phyloP scores from a whole-genome alignment of 106 monocot species.

The Phalaenopsis aphrodite region DNA sequence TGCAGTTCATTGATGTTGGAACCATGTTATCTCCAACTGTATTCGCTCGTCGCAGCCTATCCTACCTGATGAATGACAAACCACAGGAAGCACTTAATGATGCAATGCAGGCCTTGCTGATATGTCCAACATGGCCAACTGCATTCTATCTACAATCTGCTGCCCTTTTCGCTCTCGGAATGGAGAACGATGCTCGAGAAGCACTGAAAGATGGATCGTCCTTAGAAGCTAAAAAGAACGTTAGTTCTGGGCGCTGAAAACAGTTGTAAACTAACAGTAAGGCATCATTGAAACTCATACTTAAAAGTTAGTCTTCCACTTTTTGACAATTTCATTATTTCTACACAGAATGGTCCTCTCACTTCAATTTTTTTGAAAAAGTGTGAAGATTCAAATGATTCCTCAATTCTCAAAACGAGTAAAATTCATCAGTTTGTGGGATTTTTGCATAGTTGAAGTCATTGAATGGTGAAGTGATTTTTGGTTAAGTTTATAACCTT shows the following conservation, averaged over 20 bases:
- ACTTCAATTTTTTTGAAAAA: background rate
- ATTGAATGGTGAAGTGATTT: background rate
- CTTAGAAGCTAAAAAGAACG: constrained; percentile 32
- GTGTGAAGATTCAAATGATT: background rate
- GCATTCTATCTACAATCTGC: constrained; percentile 57
- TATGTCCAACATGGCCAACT: constrained; percentile 56
- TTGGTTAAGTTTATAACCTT: background rate
- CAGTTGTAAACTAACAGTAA: background rate
- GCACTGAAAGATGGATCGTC: constrained; percentile 40
- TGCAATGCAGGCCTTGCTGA: constrained; percentile 49
- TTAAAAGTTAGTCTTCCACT: background rate
- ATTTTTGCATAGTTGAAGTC: no score
- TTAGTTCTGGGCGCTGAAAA: background rate
- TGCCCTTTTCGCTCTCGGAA: constrained; percentile 38
- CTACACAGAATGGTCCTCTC: background rate
- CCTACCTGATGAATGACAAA: constrained; percentile 52
- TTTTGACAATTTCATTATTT: background rate
- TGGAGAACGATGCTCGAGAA: constrained; percentile 48
- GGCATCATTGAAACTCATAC: background rate
- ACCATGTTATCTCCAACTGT: constrained; percentile 80
- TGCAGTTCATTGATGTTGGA: constrained; percentile 89
- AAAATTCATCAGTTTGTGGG: constrained; percentile 1
- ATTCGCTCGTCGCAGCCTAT: constrained; percentile 43
- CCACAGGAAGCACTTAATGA: constrained; percentile 53
- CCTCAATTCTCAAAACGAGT: background rate